Conservation (phyloP, 352 stramenopile genomes). For the Phytophthora nicotianae region DNA sequence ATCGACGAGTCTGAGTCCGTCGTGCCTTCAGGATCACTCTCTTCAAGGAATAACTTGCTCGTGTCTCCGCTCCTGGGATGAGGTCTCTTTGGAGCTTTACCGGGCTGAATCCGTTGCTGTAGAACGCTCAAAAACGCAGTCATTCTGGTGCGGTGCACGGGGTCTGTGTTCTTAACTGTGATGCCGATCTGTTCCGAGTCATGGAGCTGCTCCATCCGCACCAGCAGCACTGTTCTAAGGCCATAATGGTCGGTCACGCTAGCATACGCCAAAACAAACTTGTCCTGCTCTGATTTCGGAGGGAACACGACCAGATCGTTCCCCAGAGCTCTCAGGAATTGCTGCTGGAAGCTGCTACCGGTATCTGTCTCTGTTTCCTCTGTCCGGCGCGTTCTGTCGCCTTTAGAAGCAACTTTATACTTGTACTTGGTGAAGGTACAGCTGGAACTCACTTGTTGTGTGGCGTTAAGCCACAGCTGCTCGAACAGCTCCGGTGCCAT, state of each 20-base stretch:
- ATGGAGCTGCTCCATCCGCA: constrained; percentile 71
- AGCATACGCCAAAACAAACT: constrained; percentile 66
- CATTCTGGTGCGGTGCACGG: constrained; percentile 52
- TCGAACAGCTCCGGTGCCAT: constrained; percentile 72
- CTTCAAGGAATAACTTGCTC: constrained; percentile 59
- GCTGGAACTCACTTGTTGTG: constrained; percentile 55
- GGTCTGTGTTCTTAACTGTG: constrained; percentile 73
- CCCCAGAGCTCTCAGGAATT: constrained; percentile 55
- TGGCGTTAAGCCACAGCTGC: constrained; percentile 65
- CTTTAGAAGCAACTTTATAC: constrained; percentile 1
- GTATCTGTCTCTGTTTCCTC: background rate
- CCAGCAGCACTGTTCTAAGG: constrained; percentile 56
- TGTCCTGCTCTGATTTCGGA: constrained; percentile 5
- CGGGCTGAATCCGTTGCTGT: constrained; percentile 69
- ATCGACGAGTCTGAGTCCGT: constrained; percentile 37
- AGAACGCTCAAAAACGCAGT: constrained; percentile 57
- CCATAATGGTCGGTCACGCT: constrained; percentile 49
- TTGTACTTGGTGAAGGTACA: constrained; percentile 58
- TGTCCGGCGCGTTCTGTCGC: background rate
- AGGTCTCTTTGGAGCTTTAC: constrained; percentile 43
- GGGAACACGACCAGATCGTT: constrained; percentile 68
- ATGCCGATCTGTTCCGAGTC: constrained; percentile 73
- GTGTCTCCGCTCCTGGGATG: constrained; percentile 49
- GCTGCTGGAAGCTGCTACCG: constrained; percentile 47
- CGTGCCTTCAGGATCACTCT: constrained; percentile 40